Base-by-base conservation (phyloP, 2,329 filamentous ascomycete genomes). In the Cladosporium sp. region DNA sequence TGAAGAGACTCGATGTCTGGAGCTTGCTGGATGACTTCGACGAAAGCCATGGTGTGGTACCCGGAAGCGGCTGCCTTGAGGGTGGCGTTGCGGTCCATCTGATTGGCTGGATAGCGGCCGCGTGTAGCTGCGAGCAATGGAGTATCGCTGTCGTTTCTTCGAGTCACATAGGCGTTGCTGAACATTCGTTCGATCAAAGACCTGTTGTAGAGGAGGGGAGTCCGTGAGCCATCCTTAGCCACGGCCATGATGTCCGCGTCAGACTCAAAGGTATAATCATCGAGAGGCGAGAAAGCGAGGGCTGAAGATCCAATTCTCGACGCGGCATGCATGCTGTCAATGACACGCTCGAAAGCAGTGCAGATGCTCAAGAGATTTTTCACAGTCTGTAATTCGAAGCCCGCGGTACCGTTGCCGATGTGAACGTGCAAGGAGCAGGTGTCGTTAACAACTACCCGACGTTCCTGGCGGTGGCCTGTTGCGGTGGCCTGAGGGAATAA, bases 381-480 rank as follows among this genome's bases (percentile, higher is more conserved):
- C 4, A 65, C 68, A 2, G 66, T 65, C 14, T 60, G 49, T 2
- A 73, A 30, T 1, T 69, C 63, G 26, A 71, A 61, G 15, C 34
- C 26, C 18, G 24, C 8, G n/a, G 21, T 24, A 38, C 51, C 59
- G 34, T 64, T 52, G 34, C 67, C 71, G 24, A 72, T 54, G 62
- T 72, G 71, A 4, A 73, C 66, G 61, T 73, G 71, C 30, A 72
- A 28, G 24, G 66, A 67, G 38, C 57, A 59, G 14, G 15, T 44
- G 24, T 59, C n/a, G 14, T 59, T 59, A 11, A 41, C 24, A 28
- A 47, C 24, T 38, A 15, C 41, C 0, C 18, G 32, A 11, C 21
- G 32, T 21, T n/a, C 21, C 28, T 24, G 11, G 12, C n/a, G 7
- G n/a, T 28, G 57, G 32, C 21, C 21, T 21, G 12, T 10, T 15